Conservation (phyloP, 2,329 filamentous ascomycete genomes). For the Aureobasidium vineae region DNA sequence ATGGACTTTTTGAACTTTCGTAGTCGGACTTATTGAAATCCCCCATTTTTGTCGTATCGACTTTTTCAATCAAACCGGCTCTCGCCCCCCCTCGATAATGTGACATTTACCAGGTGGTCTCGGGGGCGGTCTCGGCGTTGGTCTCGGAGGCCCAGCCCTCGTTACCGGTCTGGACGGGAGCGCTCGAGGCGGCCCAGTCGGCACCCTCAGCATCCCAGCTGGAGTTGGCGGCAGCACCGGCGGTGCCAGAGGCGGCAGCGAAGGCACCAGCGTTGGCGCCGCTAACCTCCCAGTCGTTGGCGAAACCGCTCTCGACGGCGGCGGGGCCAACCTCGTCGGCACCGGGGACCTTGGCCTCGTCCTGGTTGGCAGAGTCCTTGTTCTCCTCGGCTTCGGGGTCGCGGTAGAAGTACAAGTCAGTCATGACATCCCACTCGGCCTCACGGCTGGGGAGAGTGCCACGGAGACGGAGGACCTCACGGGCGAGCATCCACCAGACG, state of each 20-base stretch:
- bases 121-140: slow-evolving; percentile 39
- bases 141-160: slow-evolving; percentile 53
- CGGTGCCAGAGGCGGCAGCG: slow-evolving; percentile 57
- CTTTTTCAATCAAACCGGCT: slow-evolving; percentile 17
- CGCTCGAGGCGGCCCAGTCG: slow-evolving; percentile 66
- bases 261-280: slow-evolving; percentile 64
- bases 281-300: slow-evolving; percentile 81
- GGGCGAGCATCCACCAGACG: slow-evolving; percentile 99
- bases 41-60: slow-evolving; percentile 20
- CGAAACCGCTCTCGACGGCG: slow-evolving; percentile 77
- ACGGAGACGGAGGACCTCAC: slow-evolving; percentile 98
- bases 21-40: slow-evolving; percentile 22
- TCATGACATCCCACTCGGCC: slow-evolving; percentile 98
- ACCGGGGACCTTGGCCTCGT: slow-evolving; percentile 81
- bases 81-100: slow-evolving; percentile 18
- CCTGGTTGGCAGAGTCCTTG: slow-evolving; percentile 79
- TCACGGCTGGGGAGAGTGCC: slow-evolving; percentile 96
- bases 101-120: slow-evolving; percentile 48
- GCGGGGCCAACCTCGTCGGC: slow-evolving; percentile 79
- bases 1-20: slow-evolving; percentile 25
- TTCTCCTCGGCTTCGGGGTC: slow-evolving; percentile 99
- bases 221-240: slow-evolving; percentile 60
- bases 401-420: slow-evolving; percentile 99
- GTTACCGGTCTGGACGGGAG: slow-evolving; percentile 47
- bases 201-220: slow-evolving; percentile 63